Evolutionary conservation across 805 yeast genomes (phyloP), one percentile per base, ranked within the genome.

Genomic region (Starmerella vaccinii): DNA sequence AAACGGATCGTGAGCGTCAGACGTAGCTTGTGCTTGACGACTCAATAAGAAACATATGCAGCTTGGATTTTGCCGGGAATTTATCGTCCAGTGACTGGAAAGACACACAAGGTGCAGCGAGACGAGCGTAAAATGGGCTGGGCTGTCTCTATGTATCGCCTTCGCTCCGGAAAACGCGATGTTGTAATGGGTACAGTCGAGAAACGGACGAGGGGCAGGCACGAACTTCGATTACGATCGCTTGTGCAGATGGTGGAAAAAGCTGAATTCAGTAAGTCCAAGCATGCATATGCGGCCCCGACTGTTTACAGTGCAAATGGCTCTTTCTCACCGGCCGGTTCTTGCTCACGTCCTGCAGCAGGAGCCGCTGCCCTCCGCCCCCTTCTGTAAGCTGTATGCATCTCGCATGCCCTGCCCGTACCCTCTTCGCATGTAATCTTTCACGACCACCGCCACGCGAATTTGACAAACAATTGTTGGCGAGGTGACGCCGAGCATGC

Each of bases 291-390:
- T 22, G 26, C 41, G 26, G 18, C 16, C 27, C 27, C 27, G 27
- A 23, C 13, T 38, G 41, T 38, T 38, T 38, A 38, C 41, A 26
- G 27, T 26, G 41, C 27, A 27, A 38, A 34, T 34, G 13, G 38
- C 38, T n/a, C 27, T 34, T 38, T 38, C 41, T n/a, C 15, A 4
- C 6, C 18, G 22, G 41, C 27, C 27, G 13, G 41, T 10, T 21
- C 41, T 38, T 38, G 41, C 41, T 38, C 27, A 38, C 41, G 27
- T 23, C 41, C 41, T 38, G 41, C 41, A 38, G 41, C 18, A 21
- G n/a, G 26, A n/a, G 27, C 41, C 18, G 41, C 27, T 23, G 27
- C 41, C 41, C 41, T 38, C 22, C 27, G 27, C 41, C 41, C 26
- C 41, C 18, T 18, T 38, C 27, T 23, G 27, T 34, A 34, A 34